Conservation (phyloP, 2,329 filamentous ascomycete species). For the Phyllosticta capitalensis region DNA sequence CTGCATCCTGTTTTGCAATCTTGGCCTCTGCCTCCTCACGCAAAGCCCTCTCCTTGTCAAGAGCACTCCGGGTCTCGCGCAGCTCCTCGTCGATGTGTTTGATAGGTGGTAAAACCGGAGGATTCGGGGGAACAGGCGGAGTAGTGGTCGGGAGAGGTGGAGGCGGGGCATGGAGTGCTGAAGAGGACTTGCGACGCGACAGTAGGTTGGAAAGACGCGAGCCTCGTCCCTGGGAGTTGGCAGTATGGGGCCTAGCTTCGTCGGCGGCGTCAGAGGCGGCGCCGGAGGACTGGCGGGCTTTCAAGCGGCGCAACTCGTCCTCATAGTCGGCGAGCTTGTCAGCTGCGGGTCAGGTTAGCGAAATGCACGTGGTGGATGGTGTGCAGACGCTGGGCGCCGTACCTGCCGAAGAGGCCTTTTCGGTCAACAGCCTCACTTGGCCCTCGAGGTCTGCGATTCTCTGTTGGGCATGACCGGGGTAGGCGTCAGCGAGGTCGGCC, state of each 20-base stretch:
- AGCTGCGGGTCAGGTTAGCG: slow-evolving; percentile 27
- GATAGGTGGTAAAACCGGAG: slow-evolving; percentile 17
- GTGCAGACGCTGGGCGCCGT: slow-evolving; percentile 18
- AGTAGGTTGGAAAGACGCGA: slow-evolving; percentile 37
- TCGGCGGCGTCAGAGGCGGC: slow-evolving; percentile 13
- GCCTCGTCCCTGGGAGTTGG: slow-evolving; percentile 20
- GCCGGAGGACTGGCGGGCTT: slow-evolving; percentile 28
- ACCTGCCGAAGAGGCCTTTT: slow-evolving; percentile 58
- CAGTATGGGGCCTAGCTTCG: slow-evolving; percentile 20
- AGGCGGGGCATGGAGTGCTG: slow-evolving; percentile 13
- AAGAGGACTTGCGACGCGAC: slow-evolving; percentile 21
- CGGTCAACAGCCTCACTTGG: slow-evolving; percentile 59
- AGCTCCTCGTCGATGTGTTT: slow-evolving; percentile 49
- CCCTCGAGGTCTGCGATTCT: slow-evolving; percentile 51
- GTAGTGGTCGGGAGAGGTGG: slow-evolving; percentile 26
- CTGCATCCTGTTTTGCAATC: slow-evolving; percentile 55
- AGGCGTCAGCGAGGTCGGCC: background rate
- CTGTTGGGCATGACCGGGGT: slow-evolving; percentile 14
- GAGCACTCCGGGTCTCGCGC: slow-evolving; percentile 44
- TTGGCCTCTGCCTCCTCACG: slow-evolving; percentile 60
- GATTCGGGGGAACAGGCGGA: slow-evolving; percentile 20
- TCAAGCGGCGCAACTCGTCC: slow-evolving; percentile 59
- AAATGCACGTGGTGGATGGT: background rate
- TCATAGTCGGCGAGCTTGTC: slow-evolving; percentile 65
- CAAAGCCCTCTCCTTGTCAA: slow-evolving; percentile 57